Base-by-base conservation (phyloP, 2,329 filamentous ascomycete genomes). In the Plenodomus biglobosus region DNA sequence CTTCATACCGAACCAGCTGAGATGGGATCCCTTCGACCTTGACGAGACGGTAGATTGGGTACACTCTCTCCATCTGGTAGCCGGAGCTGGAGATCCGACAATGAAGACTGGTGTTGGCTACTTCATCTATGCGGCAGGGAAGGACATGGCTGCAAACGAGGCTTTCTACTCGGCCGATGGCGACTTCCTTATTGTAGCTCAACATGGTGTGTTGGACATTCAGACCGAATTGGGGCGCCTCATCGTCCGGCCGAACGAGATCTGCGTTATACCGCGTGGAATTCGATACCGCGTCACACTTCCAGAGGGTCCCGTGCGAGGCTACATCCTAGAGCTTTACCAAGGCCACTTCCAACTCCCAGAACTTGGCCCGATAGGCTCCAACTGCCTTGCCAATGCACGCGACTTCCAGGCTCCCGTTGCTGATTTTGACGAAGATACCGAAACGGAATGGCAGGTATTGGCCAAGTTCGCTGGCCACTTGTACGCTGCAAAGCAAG, bases 141-240 rank as follows among this genome's bases (percentile, higher is more conserved):
- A 82, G 68, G 84, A 85, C 65, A 95, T 96, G 91, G 78, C 78
- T 40, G 74, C 78, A n/a, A 81, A 82, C 34, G 78, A 86, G 41
- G 89, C 89, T 0, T 95, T 92, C 69, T 95, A 92, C 77, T 92
- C 87, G 3, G 86, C 90, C 0, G 85, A 88, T 50, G 85, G 85
- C 15, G 85, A 88, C 63, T 80, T 85, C 51, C 72, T 87, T 43
- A 84, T 88, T 39, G 77, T 87, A 2, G 83, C 80, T 0, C 85
- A 88, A 50, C 78, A 84, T 54, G 85, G 85, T 11, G 75, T 79
- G 0, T 74, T 88, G 1, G 81, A 87, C 55, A 84, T 88, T 38
- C 84, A 85, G 61, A 88, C 85, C 2, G 85, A 88, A 61, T 78
- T 87, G 15, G 85, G 85, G 3, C 77, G 76, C 20, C 66, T 87